Evolutionary conservation across 371 early-diverging fungal genomes (phyloP).

Genomic region (Syncephalastrum sp.): DNA sequence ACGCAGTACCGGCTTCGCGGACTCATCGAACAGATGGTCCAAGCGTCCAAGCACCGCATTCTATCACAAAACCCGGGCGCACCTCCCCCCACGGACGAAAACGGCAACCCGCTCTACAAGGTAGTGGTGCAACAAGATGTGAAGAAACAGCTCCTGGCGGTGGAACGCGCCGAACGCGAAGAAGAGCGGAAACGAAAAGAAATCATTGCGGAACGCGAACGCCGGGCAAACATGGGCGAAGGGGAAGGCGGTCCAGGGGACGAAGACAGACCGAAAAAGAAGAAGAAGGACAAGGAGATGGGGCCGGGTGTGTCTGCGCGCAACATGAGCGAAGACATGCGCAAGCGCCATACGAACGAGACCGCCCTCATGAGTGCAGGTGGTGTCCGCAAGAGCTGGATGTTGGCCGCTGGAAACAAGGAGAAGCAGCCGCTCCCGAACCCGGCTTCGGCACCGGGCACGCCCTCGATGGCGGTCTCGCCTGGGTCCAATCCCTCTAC

Average conservation of each 20-base stretch:
- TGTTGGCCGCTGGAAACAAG: slow-evolving; percentile 50
- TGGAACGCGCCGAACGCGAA: slow-evolving; percentile 74
- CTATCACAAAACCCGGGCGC: slow-evolving; percentile 61
- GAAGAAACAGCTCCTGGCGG: slow-evolving; percentile 66
- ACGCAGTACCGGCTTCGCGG: slow-evolving; percentile 65
- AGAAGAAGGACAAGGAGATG: slow-evolving; percentile 60
- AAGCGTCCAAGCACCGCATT: slow-evolving; percentile 65
- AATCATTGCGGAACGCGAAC: slow-evolving; percentile 44
- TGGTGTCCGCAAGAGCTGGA: slow-evolving; percentile 73
- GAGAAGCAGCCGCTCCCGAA: slow-evolving; percentile 8
- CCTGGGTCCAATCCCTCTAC: no score
- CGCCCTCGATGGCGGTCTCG: not conserved
- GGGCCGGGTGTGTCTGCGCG: slow-evolving; percentile 56
- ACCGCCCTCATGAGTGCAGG: slow-evolving; percentile 70
- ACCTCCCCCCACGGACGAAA: slow-evolving; percentile 56
- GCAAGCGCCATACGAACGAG: slow-evolving; percentile 71
- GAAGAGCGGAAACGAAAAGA: slow-evolving; percentile 63
- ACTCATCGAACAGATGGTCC: slow-evolving; percentile 67
- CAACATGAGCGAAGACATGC: slow-evolving; percentile 66
- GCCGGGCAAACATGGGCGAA: slow-evolving; percentile 49
- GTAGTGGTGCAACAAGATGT: slow-evolving; percentile 67
- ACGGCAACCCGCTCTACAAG: slow-evolving; percentile 65
- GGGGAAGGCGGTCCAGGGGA: slow-evolving; percentile 41
- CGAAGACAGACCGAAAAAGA: slow-evolving; percentile 47
- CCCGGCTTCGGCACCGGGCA: slow-evolving; percentile 6